Evolutionary conservation across 768 basidiomycete genomes (phyloP), one percentile per base, ranked within the genome.

Genomic region (Phylloporus sp.): DNA sequence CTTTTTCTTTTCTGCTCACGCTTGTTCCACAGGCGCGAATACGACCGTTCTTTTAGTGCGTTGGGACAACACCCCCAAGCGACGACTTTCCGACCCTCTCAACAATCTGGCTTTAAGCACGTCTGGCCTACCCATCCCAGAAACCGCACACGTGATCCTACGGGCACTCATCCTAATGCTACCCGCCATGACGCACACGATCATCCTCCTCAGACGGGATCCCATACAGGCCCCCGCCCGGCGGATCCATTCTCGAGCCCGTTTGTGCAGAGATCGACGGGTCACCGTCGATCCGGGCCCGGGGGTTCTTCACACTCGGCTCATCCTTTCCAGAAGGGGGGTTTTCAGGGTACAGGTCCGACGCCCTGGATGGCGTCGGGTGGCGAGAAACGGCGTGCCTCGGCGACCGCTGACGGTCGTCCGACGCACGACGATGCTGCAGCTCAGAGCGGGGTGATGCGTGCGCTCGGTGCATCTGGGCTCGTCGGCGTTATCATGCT

Each of bases 31-130:
- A 66, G 65, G 40, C 65, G 66, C 14, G 65, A 60, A 54, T 68
- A 68, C 46, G 65, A 66, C 20, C 62, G 64, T 24, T 47, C 45
- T 14, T 20, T 58, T 13, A 42, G 43, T 26, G 3, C 38, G 15
- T 35, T 40, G 2, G 45, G 56, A 23, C 59, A 56, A 15, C 65
- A 67, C 14, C 61, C 64, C 4, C 64, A 67, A 52, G 61, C 63
- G 15, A 65, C 66, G 9, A 62, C 64, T 3, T 39, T 55, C 8
- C 52, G 64, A 37, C 52, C 54, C 1, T 58, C 63, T 9, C 57
- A 54, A 17, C 63, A 57, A 33, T 35, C 59, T 13, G 59, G 59
- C 6, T 64, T 43, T 17, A 61, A 56, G 20, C 53, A 61, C 38
- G 33, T 53, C 17, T 67, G 65, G 64, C 59, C 53, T 1, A 56